phyloP scores from a whole-genome alignment of 1,284 basidiomycete species.

The Microbotryomycetes sp. region DNA sequence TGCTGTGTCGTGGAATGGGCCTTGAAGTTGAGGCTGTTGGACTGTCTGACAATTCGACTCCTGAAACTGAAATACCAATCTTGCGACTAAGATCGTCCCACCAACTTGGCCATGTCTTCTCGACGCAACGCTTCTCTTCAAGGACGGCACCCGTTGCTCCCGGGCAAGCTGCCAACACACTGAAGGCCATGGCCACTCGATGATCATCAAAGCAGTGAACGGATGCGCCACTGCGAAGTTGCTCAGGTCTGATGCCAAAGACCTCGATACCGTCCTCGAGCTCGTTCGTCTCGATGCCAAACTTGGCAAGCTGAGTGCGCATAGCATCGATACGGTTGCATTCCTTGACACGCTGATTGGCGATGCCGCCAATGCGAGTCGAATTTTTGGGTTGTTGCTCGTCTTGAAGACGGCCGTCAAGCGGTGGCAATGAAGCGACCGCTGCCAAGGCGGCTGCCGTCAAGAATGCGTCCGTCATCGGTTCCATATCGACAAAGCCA shows the following conservation, averaged over 20 bases:
- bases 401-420: conserved; percentile 32
- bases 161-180: conserved; percentile 72
- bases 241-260: conserved; percentile 59
- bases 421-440: conserved; percentile 58
- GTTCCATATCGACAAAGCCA: conserved; percentile 92
- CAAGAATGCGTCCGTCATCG: conserved; percentile 99
- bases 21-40: conserved; percentile 40
- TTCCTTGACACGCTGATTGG: conserved; percentile 97
- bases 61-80: conserved; percentile 77
- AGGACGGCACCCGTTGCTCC: conserved; percentile 60
- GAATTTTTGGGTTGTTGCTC: conserved; percentile 45
- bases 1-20: conserved; percentile 32
- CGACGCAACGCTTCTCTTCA: conserved; percentile 95
- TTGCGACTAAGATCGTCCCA: conserved; percentile 97
- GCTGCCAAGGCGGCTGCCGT: conserved; percentile 89
- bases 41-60: conserved; percentile 45
- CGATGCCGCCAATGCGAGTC: conserved; percentile 87
- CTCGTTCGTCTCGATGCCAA: conserved; percentile 87
- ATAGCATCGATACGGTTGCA: conserved; percentile 95
- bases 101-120: conserved; percentile 99
- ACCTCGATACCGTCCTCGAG: conserved; percentile 89
- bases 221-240: conserved; percentile 61
- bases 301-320: conserved; percentile 93
- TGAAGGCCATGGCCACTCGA: conserved; percentile 97
- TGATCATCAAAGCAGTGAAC: conserved; percentile 98